Percentiles rank a stretch among this genome's conserved stretches.
These are phyloP conservation scores for Jaapia argillacea DNA, from an alignment of 768 basidiomycete species.

Conservation along the genomic window DNA sequence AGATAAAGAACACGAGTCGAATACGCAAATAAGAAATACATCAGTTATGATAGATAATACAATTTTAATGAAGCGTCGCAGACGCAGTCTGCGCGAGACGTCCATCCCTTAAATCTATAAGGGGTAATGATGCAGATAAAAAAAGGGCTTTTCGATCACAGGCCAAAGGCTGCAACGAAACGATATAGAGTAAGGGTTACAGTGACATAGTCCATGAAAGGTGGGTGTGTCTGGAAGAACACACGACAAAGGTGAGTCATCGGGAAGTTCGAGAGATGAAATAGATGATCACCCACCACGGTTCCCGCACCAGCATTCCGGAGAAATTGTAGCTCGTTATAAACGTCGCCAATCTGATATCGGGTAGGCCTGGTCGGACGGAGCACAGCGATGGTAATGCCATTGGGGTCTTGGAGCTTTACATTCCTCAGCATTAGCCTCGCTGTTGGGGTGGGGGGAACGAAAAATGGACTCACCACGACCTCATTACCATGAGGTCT, in stretches of 20 bases:
- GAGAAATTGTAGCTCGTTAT: slow-evolving; percentile 78
- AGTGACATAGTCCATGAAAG: slow-evolving; percentile 83
- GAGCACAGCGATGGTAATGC: slow-evolving; percentile 69
- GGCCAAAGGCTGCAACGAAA: slow-evolving; percentile 48
- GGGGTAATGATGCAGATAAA: too few species aligned
- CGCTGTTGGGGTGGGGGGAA: too few species aligned
- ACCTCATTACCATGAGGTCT: slow-evolving; percentile 64
- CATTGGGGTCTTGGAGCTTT: slow-evolving; percentile 68
- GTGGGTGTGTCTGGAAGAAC: slow-evolving; percentile 64
- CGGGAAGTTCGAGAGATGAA: too few species aligned
- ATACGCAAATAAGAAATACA: too few species aligned
- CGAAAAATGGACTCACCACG: slow-evolving; percentile 33
- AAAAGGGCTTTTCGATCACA: too few species aligned
- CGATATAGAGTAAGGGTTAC: slow-evolving; percentile 83
- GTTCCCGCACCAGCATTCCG: slow-evolving; percentile 72
- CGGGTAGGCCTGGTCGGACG: slow-evolving; percentile 68
- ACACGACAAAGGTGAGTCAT: too few species aligned
- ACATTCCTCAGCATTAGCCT: too few species aligned
- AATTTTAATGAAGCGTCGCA: too few species aligned
- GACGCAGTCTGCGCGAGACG: too few species aligned
- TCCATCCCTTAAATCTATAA: too few species aligned
- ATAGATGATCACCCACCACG: slow-evolving; percentile 40
- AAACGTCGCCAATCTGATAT: slow-evolving; percentile 81
- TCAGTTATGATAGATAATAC: too few species aligned
- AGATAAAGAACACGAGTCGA: too few species aligned